phyloP scores from a whole-genome alignment of 495 filamentous ascomycete species.

The Pseudoneurospora amorphoporcata region DNA sequence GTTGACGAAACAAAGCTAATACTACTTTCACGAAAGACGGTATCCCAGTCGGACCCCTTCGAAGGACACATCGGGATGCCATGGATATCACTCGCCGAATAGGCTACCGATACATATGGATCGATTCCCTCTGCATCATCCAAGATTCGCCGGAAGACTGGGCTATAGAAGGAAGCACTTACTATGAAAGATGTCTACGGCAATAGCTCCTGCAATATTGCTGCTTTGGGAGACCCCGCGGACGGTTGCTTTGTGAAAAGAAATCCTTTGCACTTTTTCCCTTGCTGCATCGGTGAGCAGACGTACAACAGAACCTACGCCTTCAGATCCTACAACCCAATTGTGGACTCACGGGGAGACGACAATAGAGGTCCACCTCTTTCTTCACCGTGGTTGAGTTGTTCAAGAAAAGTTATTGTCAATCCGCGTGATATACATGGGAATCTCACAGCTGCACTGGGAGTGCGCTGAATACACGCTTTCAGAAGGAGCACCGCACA shows the following conservation, averaged over 20 bases:
- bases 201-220: neutral
- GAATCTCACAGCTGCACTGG: neutral
- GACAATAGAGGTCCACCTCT: neutral
- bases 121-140: conserved; percentile 23
- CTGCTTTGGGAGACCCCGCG: neutral
- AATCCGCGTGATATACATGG: neutral
- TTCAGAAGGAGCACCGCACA: neutral
- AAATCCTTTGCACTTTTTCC: neutral
- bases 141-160: conserved; percentile 10
- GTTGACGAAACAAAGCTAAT: neutral
- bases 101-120: conserved; percentile 22
- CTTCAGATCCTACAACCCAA: neutral
- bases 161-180: neutral
- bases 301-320: neutral
- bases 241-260: neutral
- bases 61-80: conserved; percentile 6
- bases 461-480: neutral
- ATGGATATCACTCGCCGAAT: conserved; percentile 10
- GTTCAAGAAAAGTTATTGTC: neutral
- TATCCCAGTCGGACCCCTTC: neutral
- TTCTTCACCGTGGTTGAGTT: neutral
- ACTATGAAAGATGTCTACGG: neutral
- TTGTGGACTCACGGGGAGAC: neutral
- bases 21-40: neutral
- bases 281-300: neutral